Conservation (phyloP, 768 basidiomycete species). For the Auriculariales sp. region DNA sequence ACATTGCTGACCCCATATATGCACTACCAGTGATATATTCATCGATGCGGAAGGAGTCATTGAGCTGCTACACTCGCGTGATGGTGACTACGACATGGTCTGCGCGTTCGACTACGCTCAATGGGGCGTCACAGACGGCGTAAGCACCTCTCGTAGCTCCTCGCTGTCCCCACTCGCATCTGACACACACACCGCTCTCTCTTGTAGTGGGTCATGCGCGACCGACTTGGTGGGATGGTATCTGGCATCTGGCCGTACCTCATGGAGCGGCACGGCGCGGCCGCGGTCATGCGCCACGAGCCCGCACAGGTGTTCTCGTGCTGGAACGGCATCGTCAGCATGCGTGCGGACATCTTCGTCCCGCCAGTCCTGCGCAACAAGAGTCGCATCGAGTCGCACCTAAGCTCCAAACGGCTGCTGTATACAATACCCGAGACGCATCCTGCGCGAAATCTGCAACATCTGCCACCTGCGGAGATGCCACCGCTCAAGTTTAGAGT, state of each 20-base stretch:
- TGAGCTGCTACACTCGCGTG: constrained; percentile 23
- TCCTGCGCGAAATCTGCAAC: no score
- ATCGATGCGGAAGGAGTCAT: constrained; percentile 25
- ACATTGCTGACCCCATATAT: no score
- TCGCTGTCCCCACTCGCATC: no score
- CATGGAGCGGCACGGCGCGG: constrained; percentile 21
- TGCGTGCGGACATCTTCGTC: constrained; percentile 25
- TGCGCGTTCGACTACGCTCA: constrained; percentile 26
- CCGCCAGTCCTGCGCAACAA: constrained; percentile 25
- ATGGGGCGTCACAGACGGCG: constrained; percentile 22
- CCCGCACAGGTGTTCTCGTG: constrained; percentile 30
- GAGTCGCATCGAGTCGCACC: no score
- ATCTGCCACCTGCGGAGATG: no score
- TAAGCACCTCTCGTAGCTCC: no score
- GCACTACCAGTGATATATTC: constrained; percentile 27
- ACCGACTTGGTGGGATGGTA: constrained; percentile 18
- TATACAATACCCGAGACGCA: no score
- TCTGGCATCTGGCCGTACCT: constrained; percentile 26
- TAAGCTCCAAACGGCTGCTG: no score
- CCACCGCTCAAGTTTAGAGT: no score
- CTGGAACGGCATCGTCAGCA: constrained; percentile 31
- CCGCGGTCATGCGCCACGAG: constrained; percentile 21
- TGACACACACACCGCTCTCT: no score
- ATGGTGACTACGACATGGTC: constrained; percentile 27
- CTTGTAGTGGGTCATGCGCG: constrained; percentile 24